phyloP scores from a whole-genome alignment of 805 yeast species.

The Ogataea nonfermentans region DNA sequence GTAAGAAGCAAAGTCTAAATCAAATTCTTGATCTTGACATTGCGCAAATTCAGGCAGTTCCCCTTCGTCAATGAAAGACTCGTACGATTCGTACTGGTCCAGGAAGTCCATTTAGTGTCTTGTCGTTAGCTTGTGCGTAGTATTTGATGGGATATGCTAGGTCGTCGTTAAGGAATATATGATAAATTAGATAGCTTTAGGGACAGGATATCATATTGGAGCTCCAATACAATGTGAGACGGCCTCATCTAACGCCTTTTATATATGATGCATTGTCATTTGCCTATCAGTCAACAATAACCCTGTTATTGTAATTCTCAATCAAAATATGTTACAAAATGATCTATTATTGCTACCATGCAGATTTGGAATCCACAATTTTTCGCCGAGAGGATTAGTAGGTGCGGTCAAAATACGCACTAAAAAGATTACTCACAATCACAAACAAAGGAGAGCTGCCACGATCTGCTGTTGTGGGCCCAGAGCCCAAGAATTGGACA shows the following conservation, averaged over 20 bases:
- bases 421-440: too few relatives aligned
- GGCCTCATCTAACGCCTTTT: background rate
- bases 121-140: background rate
- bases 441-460: too few relatives aligned
- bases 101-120: background rate
- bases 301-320: conserved; percentile 1
- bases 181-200: background rate
- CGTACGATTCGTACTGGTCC: conserved; percentile 3
- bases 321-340: background rate
- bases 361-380: background rate
- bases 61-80: background rate
- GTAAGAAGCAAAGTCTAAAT: background rate
- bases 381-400: background rate
- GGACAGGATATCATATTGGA: background rate
- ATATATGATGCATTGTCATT: background rate
- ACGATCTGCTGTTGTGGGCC: too few relatives aligned
- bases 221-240: background rate
- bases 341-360: background rate
- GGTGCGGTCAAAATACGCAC: too few relatives aligned
- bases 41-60: conserved; percentile 1
- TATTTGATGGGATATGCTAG: background rate
- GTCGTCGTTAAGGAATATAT: background rate
- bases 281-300: background rate
- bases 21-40: background rate
- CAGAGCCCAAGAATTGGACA: too few relatives aligned